Evolutionary conservation across 2,329 filamentous ascomycete genomes (phyloP), one percentile per base, ranked within the genome.

Genomic region (Sclerotinia minor): DNA sequence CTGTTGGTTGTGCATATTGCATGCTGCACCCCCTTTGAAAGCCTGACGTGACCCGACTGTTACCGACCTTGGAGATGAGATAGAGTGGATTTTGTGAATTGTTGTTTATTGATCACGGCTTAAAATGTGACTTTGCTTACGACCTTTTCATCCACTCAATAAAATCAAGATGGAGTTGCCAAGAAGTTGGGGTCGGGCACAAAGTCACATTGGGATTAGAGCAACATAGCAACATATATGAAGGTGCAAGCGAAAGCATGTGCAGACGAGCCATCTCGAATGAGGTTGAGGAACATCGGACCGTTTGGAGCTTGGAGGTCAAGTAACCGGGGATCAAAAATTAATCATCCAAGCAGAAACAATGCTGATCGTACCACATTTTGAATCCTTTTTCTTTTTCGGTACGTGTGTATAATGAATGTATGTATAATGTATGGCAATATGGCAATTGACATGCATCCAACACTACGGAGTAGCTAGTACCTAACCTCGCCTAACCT

Each of bases 271-370:
- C 17, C 44, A 47, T 38, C 60, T 54, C 69, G 64, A 68, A 66
- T 53, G 60, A 64, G 66, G 50, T 35, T 32, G 45, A 61, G 64
- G 65, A 66, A 66, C 65, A 71, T 71, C 70, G 63, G 65, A 64
- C 65, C 65, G 65, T 69, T 64, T 69, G 52, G 53, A 44, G 29
- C 35, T 63, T 60, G 24, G 32, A 47, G 50, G 60, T 59, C 38
- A 61, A 55, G 47, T n/a, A 55, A 24, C 35, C 35, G 19, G 49
- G 61, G 21, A 26, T 24, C 11, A 49, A n/a, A 19, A 32, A 55
- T 21, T 17, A 54, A 35, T 6, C 44, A 54, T 35, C 24, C 24
- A 52, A 29, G 24, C 47, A 64, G 60, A 38, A 59, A 44, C 49
- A 53, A 38, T 61, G 50, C 45, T 50, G 45, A 32, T 38, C 32